Base-by-base conservation (phyloP, 164 flowering plant species). In the Santalum album region DNA sequence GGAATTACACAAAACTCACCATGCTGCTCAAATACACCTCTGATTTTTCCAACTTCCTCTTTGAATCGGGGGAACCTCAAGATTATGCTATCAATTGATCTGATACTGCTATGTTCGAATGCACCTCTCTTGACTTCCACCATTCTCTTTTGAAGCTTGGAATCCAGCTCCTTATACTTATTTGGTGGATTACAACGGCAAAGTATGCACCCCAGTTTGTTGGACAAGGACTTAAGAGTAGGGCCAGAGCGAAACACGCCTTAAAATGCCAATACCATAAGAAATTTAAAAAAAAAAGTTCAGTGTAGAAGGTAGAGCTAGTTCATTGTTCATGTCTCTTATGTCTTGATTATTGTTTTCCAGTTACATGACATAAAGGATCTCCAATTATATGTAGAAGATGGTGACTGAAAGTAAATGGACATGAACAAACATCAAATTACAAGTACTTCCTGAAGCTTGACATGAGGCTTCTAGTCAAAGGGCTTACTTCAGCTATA, bases 41-140 rank as follows among this genome's bases (percentile, higher is more conserved):
- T 72, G 56, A 79, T 69, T 52, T 70, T 70, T 67, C 65, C 70
- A 59, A 83, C 26, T 34, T 75, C 81, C 54, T 81, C 86, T 57
- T 60, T 79, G 60, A 79, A 69, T 44, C 68, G 76, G 35, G 95
- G 90, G 59, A 86, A 86, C 65, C 66, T 76, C 80, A 86, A 12
- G 54, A 86, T 76, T 64, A 86, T 76, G 62, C 78, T 72, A 48
- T 86, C 66, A 16, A 86, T 65, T 26, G 88, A 73, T 54, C 63
- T 81, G 64, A 83, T 79, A 24, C 56, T 77, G 54, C 32, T 63
- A 16, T 48, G 56, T 14, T 70, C 70, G 9, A 71, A 59, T 35
- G 71, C 54, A 58, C 55, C 60, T 67, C 68, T 75, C 64, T 65
- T 81, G 42, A 73, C 63, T 60, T 83, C 87, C 47, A 71, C 59